Conservation (phyloP, 2,329 filamentous ascomycete genomes). For the Trichoderma afroharzianum region DNA sequence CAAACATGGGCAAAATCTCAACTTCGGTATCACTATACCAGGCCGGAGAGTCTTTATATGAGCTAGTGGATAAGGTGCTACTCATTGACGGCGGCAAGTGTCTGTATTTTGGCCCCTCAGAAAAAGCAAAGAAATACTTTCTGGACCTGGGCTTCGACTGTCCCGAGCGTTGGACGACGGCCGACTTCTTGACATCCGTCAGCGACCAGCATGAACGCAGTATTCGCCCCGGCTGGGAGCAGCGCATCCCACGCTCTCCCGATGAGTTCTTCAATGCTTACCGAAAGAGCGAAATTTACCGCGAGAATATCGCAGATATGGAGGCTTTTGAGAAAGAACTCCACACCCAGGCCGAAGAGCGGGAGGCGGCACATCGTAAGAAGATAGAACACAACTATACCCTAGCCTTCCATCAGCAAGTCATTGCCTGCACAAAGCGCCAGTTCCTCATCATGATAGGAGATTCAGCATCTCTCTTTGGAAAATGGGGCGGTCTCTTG, state of each 20-base stretch:
- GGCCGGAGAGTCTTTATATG: conserved; percentile 61
- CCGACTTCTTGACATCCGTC: conserved; percentile 74
- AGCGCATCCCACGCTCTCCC: conserved; percentile 64
- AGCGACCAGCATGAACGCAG: conserved; percentile 69
- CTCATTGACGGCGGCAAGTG: conserved; percentile 71
- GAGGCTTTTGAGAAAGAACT: conserved; percentile 61
- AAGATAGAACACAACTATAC: conserved; percentile 72
- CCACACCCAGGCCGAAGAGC: conserved; percentile 42
- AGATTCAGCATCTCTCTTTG: conserved; percentile 70
- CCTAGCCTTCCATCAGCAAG: conserved; percentile 70
- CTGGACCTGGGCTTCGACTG: conserved; percentile 68
- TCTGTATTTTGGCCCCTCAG: conserved; percentile 65
- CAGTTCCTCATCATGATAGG: conserved; percentile 78
- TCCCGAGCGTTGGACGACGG: conserved; percentile 66
- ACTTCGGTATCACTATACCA: conserved; percentile 71
- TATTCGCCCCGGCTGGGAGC: conserved; percentile 63
- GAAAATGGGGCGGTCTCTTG: conserved; percentile 76
- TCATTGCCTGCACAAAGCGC: conserved; percentile 64
- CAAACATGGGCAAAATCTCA: conserved; percentile 67
- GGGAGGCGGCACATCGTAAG: conserved; percentile 60
- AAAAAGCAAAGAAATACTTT: conserved; percentile 66
- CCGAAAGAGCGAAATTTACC: conserved; percentile 58
- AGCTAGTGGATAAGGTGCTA: conserved; percentile 71
- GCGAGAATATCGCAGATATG: conserved; percentile 58
- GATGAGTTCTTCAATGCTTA: conserved; percentile 66